Conservation (phyloP, 306 rosid genomes). For the Trichosanthes cucumerina region DNA sequence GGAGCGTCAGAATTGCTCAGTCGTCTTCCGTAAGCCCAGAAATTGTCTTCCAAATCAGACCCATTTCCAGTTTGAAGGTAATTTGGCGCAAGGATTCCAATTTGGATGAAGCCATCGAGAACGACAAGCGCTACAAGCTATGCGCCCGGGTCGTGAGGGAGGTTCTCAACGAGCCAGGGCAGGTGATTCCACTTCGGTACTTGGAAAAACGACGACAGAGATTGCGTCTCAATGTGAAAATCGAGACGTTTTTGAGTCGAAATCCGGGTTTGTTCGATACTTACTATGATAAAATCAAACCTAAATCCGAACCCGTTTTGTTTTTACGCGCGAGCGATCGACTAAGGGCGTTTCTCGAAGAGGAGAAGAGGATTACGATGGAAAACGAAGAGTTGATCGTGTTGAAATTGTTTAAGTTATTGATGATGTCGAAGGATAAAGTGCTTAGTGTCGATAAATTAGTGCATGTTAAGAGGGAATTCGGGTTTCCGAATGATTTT, state of each 20-base stretch:
- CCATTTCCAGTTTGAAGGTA: constrained; percentile 66
- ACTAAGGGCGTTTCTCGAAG: constrained; percentile 39
- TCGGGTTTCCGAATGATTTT: constrained; percentile 81
- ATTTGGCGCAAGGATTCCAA: constrained; percentile 67
- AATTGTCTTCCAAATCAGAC: constrained; percentile 12
- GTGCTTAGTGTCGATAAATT: constrained; percentile 68
- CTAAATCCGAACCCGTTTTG: constrained; percentile 47
- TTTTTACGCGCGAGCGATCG: constrained; percentile 40
- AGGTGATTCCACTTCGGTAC: constrained; percentile 43
- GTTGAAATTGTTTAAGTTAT: constrained; percentile 57
- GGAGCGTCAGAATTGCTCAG: not conserved
- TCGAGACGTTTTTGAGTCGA: constrained; percentile 32
- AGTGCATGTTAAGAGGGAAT: constrained; percentile 75
- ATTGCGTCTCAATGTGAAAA: constrained; percentile 39
- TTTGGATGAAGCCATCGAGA: constrained; percentile 64
- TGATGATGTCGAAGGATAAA: constrained; percentile 68
- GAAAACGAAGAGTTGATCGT: constrained; percentile 49
- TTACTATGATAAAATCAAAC: constrained; percentile 58
- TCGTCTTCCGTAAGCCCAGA: constrained; percentile 11
- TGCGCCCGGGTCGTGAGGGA: constrained; percentile 52
- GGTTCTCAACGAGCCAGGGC: constrained; percentile 56
- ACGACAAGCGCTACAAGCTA: constrained; percentile 48
- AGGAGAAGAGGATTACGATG: constrained; percentile 28
- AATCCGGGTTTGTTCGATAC: constrained; percentile 61
- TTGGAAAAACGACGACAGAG: constrained; percentile 67